Evolutionary conservation across 768 basidiomycete species (phyloP), one percentile per base, ranked within the genome.

Genomic region (Rhizopogon salebrosus): DNA sequence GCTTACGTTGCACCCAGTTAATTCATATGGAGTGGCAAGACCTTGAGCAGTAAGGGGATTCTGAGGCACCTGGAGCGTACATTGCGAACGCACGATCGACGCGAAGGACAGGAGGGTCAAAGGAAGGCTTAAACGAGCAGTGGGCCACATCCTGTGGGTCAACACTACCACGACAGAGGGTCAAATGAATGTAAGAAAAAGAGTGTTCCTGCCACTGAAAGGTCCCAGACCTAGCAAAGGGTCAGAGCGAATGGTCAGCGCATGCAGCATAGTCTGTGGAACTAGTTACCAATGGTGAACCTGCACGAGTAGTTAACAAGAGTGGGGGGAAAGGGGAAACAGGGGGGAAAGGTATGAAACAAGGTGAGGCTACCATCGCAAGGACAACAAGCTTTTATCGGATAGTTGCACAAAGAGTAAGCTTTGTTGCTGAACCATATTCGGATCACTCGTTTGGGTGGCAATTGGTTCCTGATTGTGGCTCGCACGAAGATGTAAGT

Each of bases 1-100:
- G 20, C 62, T 49, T 27, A 64, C 64, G 23, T 65, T 66, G 41
- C 64, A 65, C 48, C 64, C 65, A 0, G 62, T 64, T 53, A 67
- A 41, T 10, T 57, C 40, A 13, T 64, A 65, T 8, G 64, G 65
- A 1, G 60, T 62, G 4, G 64, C 62, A n/a, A 65, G 64, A 20
- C 64, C 64, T 37, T 60, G 29, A 13, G 62, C 60, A 24, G 58
- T 64, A 20, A 65, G 60, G 11, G 64, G 58, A 29, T 58, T 54
- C 3, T 41, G 22, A 38, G 64, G 64, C 4, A 64, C 51, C 35
- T 60, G 54, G 42, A 64, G 18, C 26, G 53, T 56, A 42, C 64
- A 64, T 36, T 64, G 64, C 38, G 64, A 62, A 20, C 52, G 54
- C 37, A 55, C 60, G 13, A 55, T 29, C 23, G 43, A 40, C n/a